Base-by-base conservation (phyloP, 2,329 filamentous ascomycete species). In the Elsinoe necatrix region DNA sequence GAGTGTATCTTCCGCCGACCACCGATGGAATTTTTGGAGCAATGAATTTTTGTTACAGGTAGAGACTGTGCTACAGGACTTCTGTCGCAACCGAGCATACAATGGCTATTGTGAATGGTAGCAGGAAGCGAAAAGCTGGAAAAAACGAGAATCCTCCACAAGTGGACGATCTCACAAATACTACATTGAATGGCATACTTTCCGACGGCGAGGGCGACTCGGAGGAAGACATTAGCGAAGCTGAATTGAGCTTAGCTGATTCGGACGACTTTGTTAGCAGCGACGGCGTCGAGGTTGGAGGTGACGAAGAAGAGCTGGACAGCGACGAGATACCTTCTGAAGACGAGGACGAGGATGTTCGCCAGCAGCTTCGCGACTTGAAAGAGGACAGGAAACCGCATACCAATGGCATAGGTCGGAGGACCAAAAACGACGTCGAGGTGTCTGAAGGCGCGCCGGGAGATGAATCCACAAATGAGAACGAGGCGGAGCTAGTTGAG, bases 401-500 rank as follows among this genome's bases (percentile, higher is more conserved):
- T 16, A 14, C 51, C 14, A 34, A 45, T 14, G 37, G 54, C 8
- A 41, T 5, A 34, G 42, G 43, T 18, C 25, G 39, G 16, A 39
- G 20, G 42, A 50, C 52, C 18, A 21, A 27, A 11, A 51, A 61
- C 21, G 60, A 61, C 27, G 21, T 43, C 7, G 39, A 23, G 6
- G 41, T 12, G 9, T 23, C 41, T 12, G 7, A n/a, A n/a, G 20
- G 63, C 59, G 63, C 59, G 23, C 58, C 57, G 3, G 60, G 60
- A 45, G 61, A 58, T 47, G 42, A 18, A 54, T 56, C 12, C 56
- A 64, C 18, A 60, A 62, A 59, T 5, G 66, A 35, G 62, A 23
- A 58, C 68, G 31, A 67, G 67, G 59, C 73, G 75, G 20, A 82
- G 82, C 65, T 83, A 79, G 68, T 75, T 29, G 74, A 85, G 61